These are phyloP conservation scores for Populus tremula DNA, from an alignment of 345 rosid species.

Conservation along the genomic window DNA sequence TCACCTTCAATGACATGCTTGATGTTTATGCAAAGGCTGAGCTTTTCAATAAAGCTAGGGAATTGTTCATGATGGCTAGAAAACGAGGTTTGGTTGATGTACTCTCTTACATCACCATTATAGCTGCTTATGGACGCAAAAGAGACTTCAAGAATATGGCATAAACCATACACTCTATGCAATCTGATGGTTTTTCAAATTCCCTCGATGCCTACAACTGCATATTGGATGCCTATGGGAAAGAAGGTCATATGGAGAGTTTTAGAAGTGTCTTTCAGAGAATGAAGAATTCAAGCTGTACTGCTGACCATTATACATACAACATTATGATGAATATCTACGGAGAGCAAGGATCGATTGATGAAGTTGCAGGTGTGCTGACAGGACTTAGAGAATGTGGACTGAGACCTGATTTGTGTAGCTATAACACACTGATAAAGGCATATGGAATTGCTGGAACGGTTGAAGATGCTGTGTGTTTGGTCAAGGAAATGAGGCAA, in stretches of 20 bases:
- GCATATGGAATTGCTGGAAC: conserved; percentile 92
- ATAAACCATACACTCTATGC: conserved; percentile 61
- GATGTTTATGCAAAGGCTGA: conserved; percentile 81
- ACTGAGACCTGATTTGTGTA: conserved; percentile 68
- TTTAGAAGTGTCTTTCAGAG: conserved; percentile 63
- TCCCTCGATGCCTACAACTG: conserved; percentile 91
- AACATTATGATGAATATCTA: conserved; percentile 87
- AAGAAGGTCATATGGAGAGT: conserved; percentile 70
- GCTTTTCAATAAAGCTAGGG: conserved; percentile 60
- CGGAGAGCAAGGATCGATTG: conserved; percentile 78
- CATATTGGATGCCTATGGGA: conserved; percentile 82
- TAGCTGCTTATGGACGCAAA: too few relatives aligned
- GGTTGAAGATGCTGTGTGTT: conserved; percentile 78
- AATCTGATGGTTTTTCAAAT: conserved; percentile 77
- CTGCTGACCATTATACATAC: conserved; percentile 65
- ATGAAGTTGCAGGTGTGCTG: conserved; percentile 62
- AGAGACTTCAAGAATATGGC: conserved; percentile 63
- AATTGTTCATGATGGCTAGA: conserved; percentile 60
- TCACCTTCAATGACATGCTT: conserved; percentile 74
- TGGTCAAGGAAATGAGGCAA: conserved; percentile 81
- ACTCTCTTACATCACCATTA: conserved; percentile 72
- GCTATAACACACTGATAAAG: conserved; percentile 90
- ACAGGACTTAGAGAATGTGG: conserved; percentile 60
- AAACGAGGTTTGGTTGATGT: conserved; percentile 68
- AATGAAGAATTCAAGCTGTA: conserved; percentile 57